Evolutionary conservation across 805 yeast species (phyloP).

Genomic region (Myxozyma lipomycoides): DNA sequence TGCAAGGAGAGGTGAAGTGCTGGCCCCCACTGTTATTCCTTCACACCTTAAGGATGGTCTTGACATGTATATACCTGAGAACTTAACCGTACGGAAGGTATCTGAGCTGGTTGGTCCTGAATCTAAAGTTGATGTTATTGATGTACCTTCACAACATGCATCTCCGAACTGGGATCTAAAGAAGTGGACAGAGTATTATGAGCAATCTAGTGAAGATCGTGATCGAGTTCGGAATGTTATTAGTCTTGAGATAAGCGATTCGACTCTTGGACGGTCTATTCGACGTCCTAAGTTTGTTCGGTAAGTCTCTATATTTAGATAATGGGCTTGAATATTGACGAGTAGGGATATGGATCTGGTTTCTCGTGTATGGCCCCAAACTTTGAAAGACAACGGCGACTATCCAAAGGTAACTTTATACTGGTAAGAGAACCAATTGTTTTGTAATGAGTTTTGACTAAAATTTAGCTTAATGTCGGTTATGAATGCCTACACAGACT

Average conservation of each 20-base stretch:
- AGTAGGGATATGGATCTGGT: constrained; percentile 57
- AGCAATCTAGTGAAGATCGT: constrained; percentile 43
- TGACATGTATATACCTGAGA: constrained; percentile 55
- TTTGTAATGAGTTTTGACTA: not conserved
- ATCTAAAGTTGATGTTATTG: constrained; percentile 75
- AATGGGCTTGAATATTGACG: not conserved
- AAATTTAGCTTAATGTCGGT: constrained; percentile 66
- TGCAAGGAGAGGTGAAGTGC: constrained; percentile 38
- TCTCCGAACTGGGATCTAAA: constrained; percentile 61
- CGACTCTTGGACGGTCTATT: constrained; percentile 49
- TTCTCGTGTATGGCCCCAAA: constrained; percentile 56
- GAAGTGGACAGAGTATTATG: constrained; percentile 71
- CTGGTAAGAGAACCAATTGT: constrained; percentile 39
- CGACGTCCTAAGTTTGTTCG: constrained; percentile 62
- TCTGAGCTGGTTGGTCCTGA: constrained; percentile 60
- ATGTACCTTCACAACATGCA: constrained; percentile 70
- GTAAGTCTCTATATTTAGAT: constrained; percentile 31
- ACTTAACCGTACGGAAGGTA: constrained; percentile 54
- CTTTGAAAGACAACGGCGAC: constrained; percentile 13
- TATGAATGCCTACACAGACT: constrained; percentile 74
- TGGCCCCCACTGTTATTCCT: constrained; percentile 48
- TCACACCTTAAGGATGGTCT: constrained; percentile 34
- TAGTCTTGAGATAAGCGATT: constrained; percentile 68
- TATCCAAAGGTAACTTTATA: constrained; percentile 54
- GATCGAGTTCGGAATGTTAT: constrained; percentile 76